Evolutionary conservation across 2,329 filamentous ascomycete genomes (phyloP).

Genomic region (Colletotrichum theobromicola): DNA sequence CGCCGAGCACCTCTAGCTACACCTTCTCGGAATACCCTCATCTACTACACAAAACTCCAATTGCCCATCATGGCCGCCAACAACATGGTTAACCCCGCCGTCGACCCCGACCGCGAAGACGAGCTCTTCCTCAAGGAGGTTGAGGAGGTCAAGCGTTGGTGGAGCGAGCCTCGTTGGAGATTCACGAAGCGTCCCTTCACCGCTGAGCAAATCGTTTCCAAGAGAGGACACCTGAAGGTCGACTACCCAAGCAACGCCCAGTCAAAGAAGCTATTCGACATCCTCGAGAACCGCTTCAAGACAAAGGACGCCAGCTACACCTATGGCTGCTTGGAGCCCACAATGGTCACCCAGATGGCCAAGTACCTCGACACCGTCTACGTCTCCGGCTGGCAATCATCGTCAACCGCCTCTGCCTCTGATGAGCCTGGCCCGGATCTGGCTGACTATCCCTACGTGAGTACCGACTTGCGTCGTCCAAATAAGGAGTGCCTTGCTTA

Average conservation of each 20-base stretch:
- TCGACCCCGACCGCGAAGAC: slow-evolving; percentile 64
- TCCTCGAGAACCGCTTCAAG: slow-evolving; percentile 88
- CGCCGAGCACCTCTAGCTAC: not conserved
- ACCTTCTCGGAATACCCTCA: not conserved
- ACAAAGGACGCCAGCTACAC: slow-evolving; percentile 88
- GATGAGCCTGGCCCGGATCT: slow-evolving; percentile 98
- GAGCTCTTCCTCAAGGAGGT: slow-evolving; percentile 82
- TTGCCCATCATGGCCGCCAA: slow-evolving; percentile 59
- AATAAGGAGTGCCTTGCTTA: not conserved
- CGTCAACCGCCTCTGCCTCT: slow-evolving; percentile 91
- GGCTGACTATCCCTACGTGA: slow-evolving; percentile 92
- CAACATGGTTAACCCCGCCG: slow-evolving; percentile 65
- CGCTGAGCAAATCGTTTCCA: slow-evolving; percentile 95
- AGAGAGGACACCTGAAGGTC: slow-evolving; percentile 89
- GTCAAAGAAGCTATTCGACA: slow-evolving; percentile 93
- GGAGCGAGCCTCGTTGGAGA: slow-evolving; percentile 89
- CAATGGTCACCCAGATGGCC: slow-evolving; percentile 99
- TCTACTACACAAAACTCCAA: not conserved
- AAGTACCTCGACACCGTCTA: slow-evolving; percentile 99
- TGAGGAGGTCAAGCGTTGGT: slow-evolving; percentile 90
- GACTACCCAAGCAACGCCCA: slow-evolving; percentile 89
- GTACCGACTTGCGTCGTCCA: slow-evolving; percentile 30
- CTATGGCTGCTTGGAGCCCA: slow-evolving; percentile 96
- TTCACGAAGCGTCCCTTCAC: slow-evolving; percentile 93
- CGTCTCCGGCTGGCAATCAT: slow-evolving; percentile 98